phyloP scores from a whole-genome alignment of 495 filamentous ascomycete species.

The Penicillium psychrofluorescens region DNA sequence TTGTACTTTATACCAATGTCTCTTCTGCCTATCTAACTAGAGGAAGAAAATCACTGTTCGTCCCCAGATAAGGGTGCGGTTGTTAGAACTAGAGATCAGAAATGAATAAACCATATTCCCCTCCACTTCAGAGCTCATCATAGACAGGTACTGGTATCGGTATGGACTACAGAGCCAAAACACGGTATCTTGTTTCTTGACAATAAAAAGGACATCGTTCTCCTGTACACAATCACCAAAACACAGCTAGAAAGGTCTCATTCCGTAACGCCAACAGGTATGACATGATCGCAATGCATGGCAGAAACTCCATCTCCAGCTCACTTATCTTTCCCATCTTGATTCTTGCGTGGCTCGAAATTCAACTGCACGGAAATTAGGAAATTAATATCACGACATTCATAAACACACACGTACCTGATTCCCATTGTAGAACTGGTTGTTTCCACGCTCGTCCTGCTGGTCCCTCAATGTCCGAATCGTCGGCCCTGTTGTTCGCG shows the following conservation, averaged over 20 bases:
- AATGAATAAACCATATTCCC: too few relatives aligned
- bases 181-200: too few relatives aligned
- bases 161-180: too few relatives aligned
- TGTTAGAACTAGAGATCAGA: too few relatives aligned
- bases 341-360: constrained; percentile 61
- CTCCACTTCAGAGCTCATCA: too few relatives aligned
- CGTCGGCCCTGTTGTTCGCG: constrained; percentile 20
- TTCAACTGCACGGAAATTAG: constrained; percentile 47
- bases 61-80: too few relatives aligned
- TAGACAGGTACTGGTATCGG: too few relatives aligned
- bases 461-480: constrained; percentile 56
- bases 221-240: too few relatives aligned
- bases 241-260: too few relatives aligned
- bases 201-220: too few relatives aligned
- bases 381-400: neutral
- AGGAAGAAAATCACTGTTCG: too few relatives aligned
- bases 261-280: neutral
- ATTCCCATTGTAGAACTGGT: constrained; percentile 84
- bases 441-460: constrained; percentile 39
- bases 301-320: neutral
- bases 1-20: constrained; percentile 23
- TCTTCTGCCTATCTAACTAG: constrained; percentile 2
- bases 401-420: constrained; percentile 49
- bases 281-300: too few relatives aligned
- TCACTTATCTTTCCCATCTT: constrained; percentile 38